phyloP scores from a whole-genome alignment of 108 stramenopile genomes.

The Asterionellopsis glacialis region DNA sequence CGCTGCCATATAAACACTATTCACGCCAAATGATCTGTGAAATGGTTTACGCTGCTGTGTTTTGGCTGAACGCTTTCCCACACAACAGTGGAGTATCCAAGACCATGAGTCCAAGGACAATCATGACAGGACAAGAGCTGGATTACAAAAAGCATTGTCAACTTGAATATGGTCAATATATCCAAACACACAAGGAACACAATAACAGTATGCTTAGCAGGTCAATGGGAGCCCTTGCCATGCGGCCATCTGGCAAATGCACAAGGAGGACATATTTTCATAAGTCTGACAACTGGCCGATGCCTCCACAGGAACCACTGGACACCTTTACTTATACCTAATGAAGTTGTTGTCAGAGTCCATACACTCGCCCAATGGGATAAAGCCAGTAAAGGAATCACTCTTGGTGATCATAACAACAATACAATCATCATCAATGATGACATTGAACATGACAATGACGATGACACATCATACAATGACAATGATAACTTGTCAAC shows the following conservation, averaged over 20 bases:
- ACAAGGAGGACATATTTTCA: constrained; percentile 21
- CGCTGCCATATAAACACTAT: constrained; percentile 26
- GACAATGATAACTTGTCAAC: background rate
- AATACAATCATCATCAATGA: background rate
- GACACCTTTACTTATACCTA: constrained; percentile 23
- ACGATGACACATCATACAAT: background rate
- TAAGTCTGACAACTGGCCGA: constrained; percentile 6
- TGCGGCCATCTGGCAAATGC: constrained; percentile 20
- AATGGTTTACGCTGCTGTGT: constrained; percentile 10
- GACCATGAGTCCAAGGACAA: constrained; percentile 14
- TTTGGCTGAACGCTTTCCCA: constrained; percentile 29
- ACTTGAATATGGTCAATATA: constrained; percentile 31
- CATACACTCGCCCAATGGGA: background rate
- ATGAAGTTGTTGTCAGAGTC: constrained; percentile 12
- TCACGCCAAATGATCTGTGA: constrained; percentile 18
- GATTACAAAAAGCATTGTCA: constrained; percentile 18
- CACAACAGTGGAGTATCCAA: constrained; percentile 7
- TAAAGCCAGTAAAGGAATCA: background rate
- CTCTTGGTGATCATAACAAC: background rate
- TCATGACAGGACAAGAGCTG: constrained; percentile 10
- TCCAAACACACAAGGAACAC: constrained; percentile 37
- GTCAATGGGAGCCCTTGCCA: constrained; percentile 24
- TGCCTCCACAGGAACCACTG: constrained; percentile 4
- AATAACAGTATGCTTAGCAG: constrained; percentile 16
- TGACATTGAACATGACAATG: background rate